Evolutionary conservation across 139 green algal genomes (phyloP), one percentile per base, ranked within the genome.

Genomic region (Nannochloris sp.): DNA sequence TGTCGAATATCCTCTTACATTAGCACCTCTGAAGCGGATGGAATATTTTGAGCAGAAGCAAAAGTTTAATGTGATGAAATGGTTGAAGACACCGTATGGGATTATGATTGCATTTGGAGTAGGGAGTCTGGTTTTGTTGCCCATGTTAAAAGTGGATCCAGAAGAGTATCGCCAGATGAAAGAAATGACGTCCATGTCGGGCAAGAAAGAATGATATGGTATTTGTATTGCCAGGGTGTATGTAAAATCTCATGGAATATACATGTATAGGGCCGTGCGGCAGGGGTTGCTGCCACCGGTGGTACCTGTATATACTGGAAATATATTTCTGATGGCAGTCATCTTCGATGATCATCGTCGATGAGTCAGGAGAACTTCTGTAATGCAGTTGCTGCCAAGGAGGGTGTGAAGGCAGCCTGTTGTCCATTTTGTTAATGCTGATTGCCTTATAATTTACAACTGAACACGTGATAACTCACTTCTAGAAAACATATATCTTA

Each of bases 61-160:
- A 28, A 40, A 56, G 0, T 81, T 82, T 64, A 75, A 69, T 56
- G 16, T 81, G 10, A 26, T 49, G 29, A 59, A 40, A 30, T 71
- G 75, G 43, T n/a, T 82, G 20, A 82, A 82, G 64, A 82, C 73
- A 17, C 75, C 75, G 0, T 82, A 82, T 44, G 75, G 75, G 4
- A 71, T 82, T 37, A 81, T 80, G 75, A 67, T 71, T 33, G 66
- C 37, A 4, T 71, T 78, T 58, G 33, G 31, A 6, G 43, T 78
- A 12, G 60, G 67, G 23, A 59, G 62, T n/a, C 17, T 70, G 5
- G 33, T 78, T n/a, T 46, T 82, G 26, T 55, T 82, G 67, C 75
- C 75, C 29, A 73, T 67, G 62, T 56, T 82, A 5, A 82, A 78
- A 44, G 62, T 75, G 17, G 69, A 75, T 57, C 61, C 69, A 4